These are phyloP conservation scores for Monosporascus sp. DNA, from an alignment of 2,329 filamentous ascomycete species.

Conservation along the genomic window DNA sequence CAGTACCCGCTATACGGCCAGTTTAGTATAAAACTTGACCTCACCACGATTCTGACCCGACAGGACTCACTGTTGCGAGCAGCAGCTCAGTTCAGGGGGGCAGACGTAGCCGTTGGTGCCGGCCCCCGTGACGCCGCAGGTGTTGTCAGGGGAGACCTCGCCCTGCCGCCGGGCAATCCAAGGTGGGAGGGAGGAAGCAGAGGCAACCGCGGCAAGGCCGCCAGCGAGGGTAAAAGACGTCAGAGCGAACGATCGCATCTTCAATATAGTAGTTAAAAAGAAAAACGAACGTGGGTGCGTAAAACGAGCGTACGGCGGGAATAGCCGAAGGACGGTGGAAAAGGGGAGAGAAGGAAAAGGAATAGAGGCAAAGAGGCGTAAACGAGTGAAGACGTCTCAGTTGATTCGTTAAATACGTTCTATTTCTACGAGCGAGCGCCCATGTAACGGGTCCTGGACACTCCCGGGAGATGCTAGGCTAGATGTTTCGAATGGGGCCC, in stretches of 20 bases:
- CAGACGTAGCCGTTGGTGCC: slow-evolving; percentile 20
- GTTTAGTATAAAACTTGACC: not conserved
- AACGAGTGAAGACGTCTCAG: no score
- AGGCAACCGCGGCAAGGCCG: slow-evolving; percentile 10
- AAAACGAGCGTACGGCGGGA: slow-evolving; percentile 6
- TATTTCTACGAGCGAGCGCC: no score
- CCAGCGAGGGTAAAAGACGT: slow-evolving; percentile 10
- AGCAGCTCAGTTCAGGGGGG: slow-evolving; percentile 14
- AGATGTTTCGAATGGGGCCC: no score
- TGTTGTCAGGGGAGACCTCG: slow-evolving; percentile 16
- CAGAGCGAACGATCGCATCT: slow-evolving; percentile 7
- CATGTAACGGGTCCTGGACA: no score
- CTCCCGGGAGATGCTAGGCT: no score
- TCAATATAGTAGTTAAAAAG: not conserved
- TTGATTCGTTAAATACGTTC: no score
- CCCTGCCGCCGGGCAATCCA: slow-evolving; percentile 7
- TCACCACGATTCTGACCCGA: not conserved
- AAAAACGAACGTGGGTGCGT: slow-evolving; percentile 9
- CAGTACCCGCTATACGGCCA: slow-evolving; percentile 16
- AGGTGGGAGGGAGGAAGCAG: slow-evolving; percentile 13
- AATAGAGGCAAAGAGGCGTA: no score
- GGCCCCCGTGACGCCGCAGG: slow-evolving; percentile 18
- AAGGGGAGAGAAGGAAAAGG: no score
- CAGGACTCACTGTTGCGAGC: slow-evolving; percentile 16
- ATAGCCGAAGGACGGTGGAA: not conserved